Evolutionary conservation across 1,284 basidiomycete species (phyloP).

Genomic region (Sanghuangporus baumii): DNA sequence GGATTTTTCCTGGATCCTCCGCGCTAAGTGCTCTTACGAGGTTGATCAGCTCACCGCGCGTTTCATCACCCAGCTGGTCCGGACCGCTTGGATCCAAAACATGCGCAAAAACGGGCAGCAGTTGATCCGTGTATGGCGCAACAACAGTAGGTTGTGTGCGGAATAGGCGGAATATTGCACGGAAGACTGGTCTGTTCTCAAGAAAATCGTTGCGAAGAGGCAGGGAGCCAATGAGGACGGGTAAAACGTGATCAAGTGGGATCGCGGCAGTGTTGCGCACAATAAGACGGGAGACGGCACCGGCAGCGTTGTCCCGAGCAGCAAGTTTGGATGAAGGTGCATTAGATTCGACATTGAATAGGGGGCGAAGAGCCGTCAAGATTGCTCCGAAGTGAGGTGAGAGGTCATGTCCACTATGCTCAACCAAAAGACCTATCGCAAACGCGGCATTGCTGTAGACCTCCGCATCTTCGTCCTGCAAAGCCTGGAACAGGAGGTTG

Average conservation of each 20-base stretch:
- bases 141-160: constrained; percentile 68
- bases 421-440: constrained; percentile 87
- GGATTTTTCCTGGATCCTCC: constrained; percentile 69
- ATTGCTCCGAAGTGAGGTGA: constrained; percentile 79
- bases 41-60: constrained; percentile 67
- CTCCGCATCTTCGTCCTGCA: constrained; percentile 84
- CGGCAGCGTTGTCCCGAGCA: constrained; percentile 94
- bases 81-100: constrained; percentile 72
- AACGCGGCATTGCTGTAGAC: constrained; percentile 97
- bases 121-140: constrained; percentile 73
- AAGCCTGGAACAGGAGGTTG: constrained; percentile 78
- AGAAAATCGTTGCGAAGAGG: constrained; percentile 87
- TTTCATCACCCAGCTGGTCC: constrained; percentile 78
- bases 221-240: constrained; percentile 76
- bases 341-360: constrained; percentile 70
- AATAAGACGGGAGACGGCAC: constrained; percentile 88
- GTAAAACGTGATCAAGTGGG: constrained; percentile 88
- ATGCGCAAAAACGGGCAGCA: constrained; percentile 80
- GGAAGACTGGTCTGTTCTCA: constrained; percentile 89
- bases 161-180: constrained; percentile 87
- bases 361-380: constrained; percentile 74
- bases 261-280: constrained; percentile 76
- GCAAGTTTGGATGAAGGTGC: constrained; percentile 64
- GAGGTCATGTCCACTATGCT: constrained; percentile 83
- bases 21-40: constrained; percentile 73